Conservation (phyloP, 176 grass and related monocot species). For the Oropetium thomaeum region DNA sequence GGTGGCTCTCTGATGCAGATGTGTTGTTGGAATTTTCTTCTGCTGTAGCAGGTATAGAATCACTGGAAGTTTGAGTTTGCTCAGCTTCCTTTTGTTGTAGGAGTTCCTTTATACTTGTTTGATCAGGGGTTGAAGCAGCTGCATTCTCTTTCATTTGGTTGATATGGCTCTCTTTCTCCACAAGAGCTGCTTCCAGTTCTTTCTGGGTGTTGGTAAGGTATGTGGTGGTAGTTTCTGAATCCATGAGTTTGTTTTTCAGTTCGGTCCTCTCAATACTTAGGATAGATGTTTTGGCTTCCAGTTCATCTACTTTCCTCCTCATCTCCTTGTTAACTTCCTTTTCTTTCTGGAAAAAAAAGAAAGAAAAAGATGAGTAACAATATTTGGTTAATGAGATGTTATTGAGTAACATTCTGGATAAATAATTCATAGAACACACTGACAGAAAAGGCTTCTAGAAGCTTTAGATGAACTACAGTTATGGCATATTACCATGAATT, state of each 20-base stretch:
- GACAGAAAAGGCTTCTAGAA: background rate
- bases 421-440: background rate
- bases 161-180: conserved; percentile 87
- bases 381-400: conserved; percentile 21
- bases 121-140: conserved; percentile 39
- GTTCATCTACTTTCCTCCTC: conserved; percentile 62
- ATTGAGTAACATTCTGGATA: conserved; percentile 1
- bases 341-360: conserved; percentile 64
- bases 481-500: background rate
- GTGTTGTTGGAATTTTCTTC: conserved; percentile 32
- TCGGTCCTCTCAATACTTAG: conserved; percentile 66
- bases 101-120: conserved; percentile 50
- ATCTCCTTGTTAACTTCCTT: conserved; percentile 57
- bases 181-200: conserved; percentile 74
- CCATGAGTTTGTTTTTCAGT: conserved; percentile 72
- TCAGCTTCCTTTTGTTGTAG: conserved; percentile 74
- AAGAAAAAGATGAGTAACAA: background rate
- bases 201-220: conserved; percentile 84
- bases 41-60: conserved; percentile 19
- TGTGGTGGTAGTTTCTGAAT: conserved; percentile 61
- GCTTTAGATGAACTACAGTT: conserved; percentile 5
- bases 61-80: conserved; percentile 29
- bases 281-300: conserved; percentile 66
- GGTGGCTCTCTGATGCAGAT: conserved; percentile 24
- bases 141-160: conserved; percentile 57